Base-by-base conservation (phyloP, 345 rosid species). In the Populus tremula region DNA sequence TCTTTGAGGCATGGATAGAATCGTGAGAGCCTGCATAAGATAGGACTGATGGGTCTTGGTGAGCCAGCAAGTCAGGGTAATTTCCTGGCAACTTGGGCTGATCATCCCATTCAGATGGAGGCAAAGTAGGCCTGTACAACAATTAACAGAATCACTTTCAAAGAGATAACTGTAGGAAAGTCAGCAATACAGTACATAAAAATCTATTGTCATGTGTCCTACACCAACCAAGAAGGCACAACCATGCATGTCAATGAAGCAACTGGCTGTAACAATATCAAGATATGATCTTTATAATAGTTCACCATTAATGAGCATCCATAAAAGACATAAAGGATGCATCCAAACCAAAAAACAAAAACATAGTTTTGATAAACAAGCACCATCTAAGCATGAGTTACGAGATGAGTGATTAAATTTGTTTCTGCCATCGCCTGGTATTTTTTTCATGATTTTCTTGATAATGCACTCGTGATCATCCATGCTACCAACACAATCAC, bases 1-100 rank as follows among this genome's bases (percentile, higher is more conserved):
- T 80, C 75, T 85, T 88, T 69, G 89, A 85, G 69, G 39, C 85
- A 82, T 84, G 87, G 47, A 77, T 82, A 69, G 81, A 69, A 83
- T 67, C 77, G 75, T 82, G 50, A 61, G 83, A 79, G 62, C 77
- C 78, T 39, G 72, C 72, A 65, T 76, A 73, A 59, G 91, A 66
- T 54, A 82, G 66, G 69, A 73, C 81, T 74, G 84, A 76, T 72
- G 66, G 77, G 53, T 87, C 87, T 81, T 83, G 84, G 74, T 49
- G 82, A 84, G 81, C 67, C 69, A 65, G 49, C 33, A 77, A 70
- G 66, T 83, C 72, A 62, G 78, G 56, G 47, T 75, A 77, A 78
- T 71, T 85, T 79, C 82, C 82, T 54, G 81, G 84, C 61, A 80
- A 69, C 79, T 75, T 85, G 73, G 74, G 69, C 23, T 49, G 89